These are phyloP conservation scores for Bisporella sp. DNA, from an alignment of 2,329 filamentous ascomycete genomes.

Conservation along the genomic window DNA sequence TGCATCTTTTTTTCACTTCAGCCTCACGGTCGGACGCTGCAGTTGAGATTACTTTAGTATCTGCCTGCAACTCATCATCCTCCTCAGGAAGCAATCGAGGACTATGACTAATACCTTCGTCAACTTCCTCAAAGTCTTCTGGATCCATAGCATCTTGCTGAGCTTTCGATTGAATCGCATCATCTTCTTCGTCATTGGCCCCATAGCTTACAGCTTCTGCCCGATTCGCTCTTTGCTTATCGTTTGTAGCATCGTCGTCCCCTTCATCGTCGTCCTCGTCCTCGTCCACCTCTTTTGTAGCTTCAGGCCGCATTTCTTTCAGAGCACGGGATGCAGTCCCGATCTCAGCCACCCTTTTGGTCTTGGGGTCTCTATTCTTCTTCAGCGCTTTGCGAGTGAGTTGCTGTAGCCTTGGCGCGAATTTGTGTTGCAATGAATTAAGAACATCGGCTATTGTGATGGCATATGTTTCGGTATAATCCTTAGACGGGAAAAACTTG, in stretches of 20 bases:
- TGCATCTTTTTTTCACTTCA: slow-evolving; percentile 55
- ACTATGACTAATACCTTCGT: slow-evolving; percentile 45
- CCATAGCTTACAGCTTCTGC: slow-evolving; percentile 82
- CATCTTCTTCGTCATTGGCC: slow-evolving; percentile 86
- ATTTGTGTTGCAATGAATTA: slow-evolving; percentile 69
- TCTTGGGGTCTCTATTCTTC: slow-evolving; percentile 59
- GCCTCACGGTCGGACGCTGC: slow-evolving; percentile 41
- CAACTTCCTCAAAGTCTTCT: slow-evolving; percentile 45
- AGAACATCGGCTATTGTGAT: slow-evolving; percentile 74
- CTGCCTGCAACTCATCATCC: slow-evolving; percentile 29
- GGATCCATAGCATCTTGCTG: slow-evolving; percentile 46
- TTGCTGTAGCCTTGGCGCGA: slow-evolving; percentile 65
- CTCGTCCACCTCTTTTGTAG: slow-evolving; percentile 32
- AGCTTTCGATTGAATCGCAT: slow-evolving; percentile 60
- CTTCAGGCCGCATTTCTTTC: slow-evolving; percentile 40
- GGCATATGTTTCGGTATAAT: slow-evolving; percentile 81
- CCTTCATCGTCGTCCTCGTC: slow-evolving; percentile 50
- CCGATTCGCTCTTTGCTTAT: slow-evolving; percentile 70
- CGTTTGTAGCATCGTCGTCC: slow-evolving; percentile 70
- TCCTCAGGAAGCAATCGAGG: slow-evolving; percentile 31
- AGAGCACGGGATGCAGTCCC: slow-evolving; percentile 53
- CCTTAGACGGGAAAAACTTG: slow-evolving; percentile 74
- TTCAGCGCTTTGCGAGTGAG: slow-evolving; percentile 70
- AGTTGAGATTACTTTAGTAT: slow-evolving; percentile 18
- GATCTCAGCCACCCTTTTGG: slow-evolving; percentile 58